Evolutionary conservation across 2,329 filamentous ascomycete genomes (phyloP), one percentile per base, ranked within the genome.

Genomic region (Trichoderma semiorbis): DNA sequence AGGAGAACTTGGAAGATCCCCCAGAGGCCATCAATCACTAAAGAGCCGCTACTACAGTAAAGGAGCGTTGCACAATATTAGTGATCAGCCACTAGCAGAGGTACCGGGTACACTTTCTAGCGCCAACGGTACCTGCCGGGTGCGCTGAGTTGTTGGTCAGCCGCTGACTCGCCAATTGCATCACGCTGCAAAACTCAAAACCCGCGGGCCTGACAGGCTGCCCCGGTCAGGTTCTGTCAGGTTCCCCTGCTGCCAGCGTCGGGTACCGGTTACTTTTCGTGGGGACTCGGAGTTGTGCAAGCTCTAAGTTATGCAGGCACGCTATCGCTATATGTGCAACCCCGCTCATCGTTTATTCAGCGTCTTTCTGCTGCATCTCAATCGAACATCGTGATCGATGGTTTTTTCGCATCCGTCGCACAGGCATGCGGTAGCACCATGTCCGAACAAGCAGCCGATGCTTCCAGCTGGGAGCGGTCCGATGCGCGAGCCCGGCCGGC

Each of bases 341-440:
- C 65, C 65, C 65, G 65, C 65, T 47, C 65, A 69, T 32, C 30
- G 39, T 21, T 69, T 60, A 34, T 69, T 50, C 65, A 69, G 34
- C 63, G 16, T 66, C 47, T 36, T 5, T n/a, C 34, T 55, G 30
- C 47, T 53, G 64, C 50, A 58, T 43, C 64, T 39, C 32, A 50
- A 43, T 57, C 64, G 24, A 58, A 53, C 50, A 24, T 34, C 24
- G 64, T 28, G 24, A 24, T 58, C 32, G 16, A 67, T 39, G 32
- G 50, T 53, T 67, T 67, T 43, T 43, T 43, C 47, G 47, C 47
- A 16, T 60, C 30, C 16, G 26, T 58, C 64, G 64, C 50, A 53
- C 57, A 69, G 57, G 67, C 67, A 69, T 69, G 67, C 67, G 67
- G 39, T 32, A 47, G 60, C 57, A 69, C 67, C 57, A 69, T 69